Evolutionary conservation across 2,329 filamentous ascomycete species (phyloP).

Genomic region (Remersonia thermophila): DNA sequence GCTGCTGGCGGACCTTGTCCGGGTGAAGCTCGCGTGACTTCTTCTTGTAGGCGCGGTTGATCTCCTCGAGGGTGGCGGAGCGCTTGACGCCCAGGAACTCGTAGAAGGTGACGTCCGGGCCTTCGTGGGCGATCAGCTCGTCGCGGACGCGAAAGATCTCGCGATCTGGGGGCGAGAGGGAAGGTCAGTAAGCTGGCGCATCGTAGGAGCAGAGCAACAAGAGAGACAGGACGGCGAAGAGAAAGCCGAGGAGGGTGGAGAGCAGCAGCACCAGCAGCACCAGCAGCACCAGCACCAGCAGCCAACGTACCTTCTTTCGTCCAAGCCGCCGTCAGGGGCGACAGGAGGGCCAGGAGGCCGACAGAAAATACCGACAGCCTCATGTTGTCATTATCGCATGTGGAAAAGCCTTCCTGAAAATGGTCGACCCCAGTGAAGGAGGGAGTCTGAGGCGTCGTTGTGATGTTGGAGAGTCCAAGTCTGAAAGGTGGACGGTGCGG

Average conservation of each 20-base stretch:
- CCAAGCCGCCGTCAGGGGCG: slow-evolving; percentile 62
- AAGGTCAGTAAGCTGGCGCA: background rate
- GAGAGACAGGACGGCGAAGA: background rate
- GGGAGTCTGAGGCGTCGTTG: background rate
- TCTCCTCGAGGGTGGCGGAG: slow-evolving; percentile 68
- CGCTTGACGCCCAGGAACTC: slow-evolving; percentile 71
- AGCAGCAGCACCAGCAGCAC: no score
- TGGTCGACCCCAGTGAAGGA: background rate
- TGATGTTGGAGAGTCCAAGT: background rate
- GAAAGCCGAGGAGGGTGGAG: no score
- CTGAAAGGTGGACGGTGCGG: slow-evolving; percentile 6
- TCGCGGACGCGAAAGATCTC: slow-evolving; percentile 95
- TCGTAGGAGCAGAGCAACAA: background rate
- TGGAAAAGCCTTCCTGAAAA: background rate
- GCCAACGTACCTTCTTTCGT: slow-evolving; percentile 61
- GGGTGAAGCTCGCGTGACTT: slow-evolving; percentile 75
- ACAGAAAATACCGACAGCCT: slow-evolving; percentile 55
- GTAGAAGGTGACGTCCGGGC: slow-evolving; percentile 78
- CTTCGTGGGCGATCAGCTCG: slow-evolving; percentile 67
- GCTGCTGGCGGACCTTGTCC: slow-evolving; percentile 85
- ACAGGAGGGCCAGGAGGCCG: slow-evolving; percentile 56
- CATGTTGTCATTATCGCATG: slow-evolving; percentile 49
- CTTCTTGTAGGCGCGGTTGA: slow-evolving; percentile 89
- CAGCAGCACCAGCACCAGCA: no score
- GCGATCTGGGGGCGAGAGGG: slow-evolving; percentile 49